Evolutionary conservation across 1,284 basidiomycete species (phyloP).

Genomic region (Pseudomicrostroma phylloplanum): DNA sequence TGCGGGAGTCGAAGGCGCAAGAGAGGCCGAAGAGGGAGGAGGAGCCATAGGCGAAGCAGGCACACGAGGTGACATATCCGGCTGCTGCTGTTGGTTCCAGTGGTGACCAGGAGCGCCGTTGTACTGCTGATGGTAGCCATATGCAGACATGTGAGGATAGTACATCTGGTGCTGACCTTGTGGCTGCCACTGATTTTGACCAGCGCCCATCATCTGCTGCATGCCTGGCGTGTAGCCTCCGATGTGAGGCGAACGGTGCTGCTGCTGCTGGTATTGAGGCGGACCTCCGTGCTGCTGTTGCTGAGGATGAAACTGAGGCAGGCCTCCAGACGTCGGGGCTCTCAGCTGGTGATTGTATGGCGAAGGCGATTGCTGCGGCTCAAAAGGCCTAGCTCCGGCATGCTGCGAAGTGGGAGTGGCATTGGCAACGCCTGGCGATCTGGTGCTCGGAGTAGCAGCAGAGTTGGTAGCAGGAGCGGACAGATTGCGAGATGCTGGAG

Average conservation of each 20-base stretch:
- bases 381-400: slow-evolving; percentile 27
- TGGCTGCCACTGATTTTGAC: slow-evolving; percentile 7
- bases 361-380: slow-evolving; percentile 35
- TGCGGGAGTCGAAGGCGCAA: slow-evolving; percentile 28
- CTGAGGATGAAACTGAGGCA: slow-evolving; percentile 19
- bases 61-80: slow-evolving; percentile 40
- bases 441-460: background rate
- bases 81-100: slow-evolving; percentile 20
- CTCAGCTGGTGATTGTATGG: slow-evolving; percentile 17
- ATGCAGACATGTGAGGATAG: slow-evolving; percentile 32
- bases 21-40: slow-evolving; percentile 19
- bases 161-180: slow-evolving; percentile 25
- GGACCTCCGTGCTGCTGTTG: no score
- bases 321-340: slow-evolving; percentile 9
- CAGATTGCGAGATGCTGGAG: background rate
- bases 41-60: slow-evolving; percentile 36
- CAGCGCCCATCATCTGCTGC: slow-evolving; percentile 38
- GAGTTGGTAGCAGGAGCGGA: background rate
- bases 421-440: background rate
- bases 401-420: slow-evolving; percentile 28
- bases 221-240: slow-evolving; percentile 27
- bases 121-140: slow-evolving; percentile 26
- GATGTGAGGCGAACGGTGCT: slow-evolving; percentile 41
- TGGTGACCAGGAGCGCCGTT: slow-evolving; percentile 29
- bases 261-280: slow-evolving; percentile 21